Evolutionary conservation across 306 rosid genomes (phyloP).

Genomic region (Dryas drummondii): DNA sequence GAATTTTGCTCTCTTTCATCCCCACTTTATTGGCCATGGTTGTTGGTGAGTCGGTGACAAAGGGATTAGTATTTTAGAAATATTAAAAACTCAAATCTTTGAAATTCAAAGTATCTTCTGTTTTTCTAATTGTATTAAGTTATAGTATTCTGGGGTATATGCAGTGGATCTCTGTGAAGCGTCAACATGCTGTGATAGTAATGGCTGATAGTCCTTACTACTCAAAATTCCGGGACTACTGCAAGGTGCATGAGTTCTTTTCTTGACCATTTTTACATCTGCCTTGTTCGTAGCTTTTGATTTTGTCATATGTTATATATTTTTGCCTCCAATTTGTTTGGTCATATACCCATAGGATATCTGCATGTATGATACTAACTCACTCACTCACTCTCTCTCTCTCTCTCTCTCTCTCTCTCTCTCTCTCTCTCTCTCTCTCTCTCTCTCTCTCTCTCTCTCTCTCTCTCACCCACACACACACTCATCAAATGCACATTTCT

Average conservation of each 20-base stretch:
- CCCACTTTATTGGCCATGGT: neutral
- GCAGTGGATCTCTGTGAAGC: constrained; percentile 96
- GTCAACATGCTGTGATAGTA: constrained; percentile 87
- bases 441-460: too few relatives aligned
- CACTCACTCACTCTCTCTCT: too few relatives aligned
- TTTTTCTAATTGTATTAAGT: constrained; percentile 4
- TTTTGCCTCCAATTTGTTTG: neutral
- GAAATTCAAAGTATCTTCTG: constrained; percentile 6
- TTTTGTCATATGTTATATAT: neutral
- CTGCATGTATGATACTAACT: too few relatives aligned
- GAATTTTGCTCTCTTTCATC: neutral
- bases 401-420: too few relatives aligned
- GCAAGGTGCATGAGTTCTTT: constrained; percentile 56
- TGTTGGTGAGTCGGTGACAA: neutral
- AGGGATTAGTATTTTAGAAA: neutral
- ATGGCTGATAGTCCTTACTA: constrained; percentile 86
- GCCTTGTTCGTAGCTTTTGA: constrained; percentile 4
- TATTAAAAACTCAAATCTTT: neutral
- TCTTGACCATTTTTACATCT: constrained; percentile 10
- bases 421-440: too few relatives aligned
- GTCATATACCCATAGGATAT: too few relatives aligned
- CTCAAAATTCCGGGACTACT: constrained; percentile 80
- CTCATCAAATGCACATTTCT: too few relatives aligned
- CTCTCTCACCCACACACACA: too few relatives aligned
- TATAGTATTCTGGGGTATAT: constrained; percentile 31